Percentiles rank a stretch among this genome's conserved stretches.
phyloP scores from a whole-genome alignment of 192 early-diverging fungal species.

The Dissophora globulifera region DNA sequence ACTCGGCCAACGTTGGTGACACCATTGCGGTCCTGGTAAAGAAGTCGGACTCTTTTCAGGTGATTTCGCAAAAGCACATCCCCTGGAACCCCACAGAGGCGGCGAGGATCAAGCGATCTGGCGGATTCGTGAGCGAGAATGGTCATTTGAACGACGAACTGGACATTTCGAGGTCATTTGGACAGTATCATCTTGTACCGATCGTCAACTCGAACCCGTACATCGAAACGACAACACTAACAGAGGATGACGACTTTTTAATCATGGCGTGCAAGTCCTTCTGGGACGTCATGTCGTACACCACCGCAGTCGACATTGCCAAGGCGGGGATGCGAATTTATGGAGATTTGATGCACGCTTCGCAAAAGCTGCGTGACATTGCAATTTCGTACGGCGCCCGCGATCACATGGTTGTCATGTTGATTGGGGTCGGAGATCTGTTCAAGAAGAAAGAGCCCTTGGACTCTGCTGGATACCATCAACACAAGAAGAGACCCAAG shows the following conservation, averaged over 20 bases:
- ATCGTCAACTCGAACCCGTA: conserved; percentile 88
- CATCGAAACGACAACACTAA: conserved; percentile 77
- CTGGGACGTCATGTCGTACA: conserved; percentile 83
- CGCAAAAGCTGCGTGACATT: conserved; percentile 86
- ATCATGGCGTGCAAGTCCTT: conserved; percentile 80
- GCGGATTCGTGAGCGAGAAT: conserved; percentile 82
- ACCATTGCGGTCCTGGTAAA: conserved; percentile 82
- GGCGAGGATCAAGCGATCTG: conserved; percentile 79
- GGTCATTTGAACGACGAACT: conserved; percentile 81
- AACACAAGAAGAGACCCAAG: conserved; percentile 57
- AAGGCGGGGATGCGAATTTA: conserved; percentile 67
- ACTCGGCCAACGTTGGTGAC: conserved; percentile 90
- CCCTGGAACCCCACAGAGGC: conserved; percentile 76
- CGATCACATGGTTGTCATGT: conserved; percentile 88
- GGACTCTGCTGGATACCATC: conserved; percentile 30
- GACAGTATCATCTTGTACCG: conserved; percentile 86
- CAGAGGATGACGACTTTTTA: conserved; percentile 84
- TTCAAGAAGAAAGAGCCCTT: conserved; percentile 61
- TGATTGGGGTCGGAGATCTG: conserved; percentile 86
- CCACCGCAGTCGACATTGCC: conserved; percentile 88
- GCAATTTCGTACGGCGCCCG: conserved; percentile 85
- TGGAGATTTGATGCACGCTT: conserved; percentile 78
- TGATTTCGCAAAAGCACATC: conserved; percentile 79
- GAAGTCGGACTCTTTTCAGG: conserved; percentile 72
- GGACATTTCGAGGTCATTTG: conserved; percentile 85